A percentile compares a stretch with the other conserved stretches of the same genome.
Conservation (phyloP, 2,329 filamentous ascomycete species). For the Tolypocladium tropicale region DNA sequence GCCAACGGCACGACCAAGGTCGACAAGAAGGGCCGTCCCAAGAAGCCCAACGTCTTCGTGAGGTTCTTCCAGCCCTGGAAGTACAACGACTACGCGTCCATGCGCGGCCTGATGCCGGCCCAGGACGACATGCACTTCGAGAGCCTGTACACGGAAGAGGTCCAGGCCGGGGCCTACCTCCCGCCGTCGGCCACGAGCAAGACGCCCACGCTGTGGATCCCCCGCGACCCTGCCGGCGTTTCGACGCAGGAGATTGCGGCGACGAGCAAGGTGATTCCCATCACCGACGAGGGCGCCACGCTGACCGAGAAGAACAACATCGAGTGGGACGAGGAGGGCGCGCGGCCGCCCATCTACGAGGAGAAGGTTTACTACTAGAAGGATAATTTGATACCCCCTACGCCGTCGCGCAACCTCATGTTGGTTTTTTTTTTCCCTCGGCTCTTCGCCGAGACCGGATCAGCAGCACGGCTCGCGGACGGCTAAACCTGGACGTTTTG, state of each 20-base stretch:
- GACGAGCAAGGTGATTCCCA: conserved; percentile 54
- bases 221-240: conserved; percentile 58
- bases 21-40: conserved; percentile 13
- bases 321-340: conserved; percentile 28
- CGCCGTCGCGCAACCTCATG: background rate
- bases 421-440: background rate
- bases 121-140: conserved; percentile 34
- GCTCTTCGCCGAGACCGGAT: background rate
- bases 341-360: conserved; percentile 32
- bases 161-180: conserved; percentile 59
- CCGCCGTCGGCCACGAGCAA: conserved; percentile 56
- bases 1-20: conserved; percentile 10
- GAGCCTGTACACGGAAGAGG: conserved; percentile 49
- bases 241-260: conserved; percentile 61
- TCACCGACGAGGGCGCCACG: conserved; percentile 61
- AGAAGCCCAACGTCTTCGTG: conserved; percentile 41
- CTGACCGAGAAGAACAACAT: conserved; percentile 53
- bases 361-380: conserved; percentile 35
- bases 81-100: conserved; percentile 59
- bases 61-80: conserved; percentile 68
- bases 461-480: background rate
- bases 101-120: conserved; percentile 61
- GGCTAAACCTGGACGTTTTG: background rate
- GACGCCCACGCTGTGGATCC: conserved; percentile 64
- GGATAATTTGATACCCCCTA: background rate